phyloP scores from a whole-genome alignment of 208 protist genomes.

The Crithidia sp. region DNA sequence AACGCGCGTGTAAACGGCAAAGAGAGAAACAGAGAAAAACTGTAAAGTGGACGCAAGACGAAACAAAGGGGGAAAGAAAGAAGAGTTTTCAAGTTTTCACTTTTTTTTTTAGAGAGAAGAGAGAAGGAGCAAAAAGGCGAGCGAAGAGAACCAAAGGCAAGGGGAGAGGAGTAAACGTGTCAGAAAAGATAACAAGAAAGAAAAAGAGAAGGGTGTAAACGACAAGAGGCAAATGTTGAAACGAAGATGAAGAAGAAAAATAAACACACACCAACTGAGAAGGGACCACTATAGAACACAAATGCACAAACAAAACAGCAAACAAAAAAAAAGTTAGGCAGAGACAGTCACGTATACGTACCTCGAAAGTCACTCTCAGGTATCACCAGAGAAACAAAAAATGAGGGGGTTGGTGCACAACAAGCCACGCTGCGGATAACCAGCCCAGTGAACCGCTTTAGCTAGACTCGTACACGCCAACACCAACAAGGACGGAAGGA shows the following conservation, averaged over 20 bases:
- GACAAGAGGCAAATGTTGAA: neutral
- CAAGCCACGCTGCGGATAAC: no score
- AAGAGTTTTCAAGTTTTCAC: no score
- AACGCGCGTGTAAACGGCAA: no score
- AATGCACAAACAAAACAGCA: neutral
- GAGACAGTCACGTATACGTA: neutral
- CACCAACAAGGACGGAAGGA: no score
- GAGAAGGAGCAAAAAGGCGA: neutral
- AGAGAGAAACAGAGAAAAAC: no score
- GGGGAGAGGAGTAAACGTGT: neutral
- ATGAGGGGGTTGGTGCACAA: neutral
- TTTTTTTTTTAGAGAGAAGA: neutral
- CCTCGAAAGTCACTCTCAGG: neutral
- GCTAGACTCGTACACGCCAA: no score
- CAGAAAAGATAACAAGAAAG: constrained; percentile 3
- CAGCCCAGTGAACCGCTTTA: no score
- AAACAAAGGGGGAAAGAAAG: no score
- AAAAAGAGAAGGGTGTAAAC: neutral
- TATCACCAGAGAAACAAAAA: neutral
- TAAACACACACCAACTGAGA: neutral
- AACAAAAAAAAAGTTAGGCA: constrained; percentile 6
- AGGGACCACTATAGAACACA: neutral
- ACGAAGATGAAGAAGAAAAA: neutral
- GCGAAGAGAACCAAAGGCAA: neutral
- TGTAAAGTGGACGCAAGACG: no score